These are phyloP conservation scores for Zasmidium angulare DNA, from an alignment of 2,329 filamentous ascomycete genomes.

Conservation along the genomic window DNA sequence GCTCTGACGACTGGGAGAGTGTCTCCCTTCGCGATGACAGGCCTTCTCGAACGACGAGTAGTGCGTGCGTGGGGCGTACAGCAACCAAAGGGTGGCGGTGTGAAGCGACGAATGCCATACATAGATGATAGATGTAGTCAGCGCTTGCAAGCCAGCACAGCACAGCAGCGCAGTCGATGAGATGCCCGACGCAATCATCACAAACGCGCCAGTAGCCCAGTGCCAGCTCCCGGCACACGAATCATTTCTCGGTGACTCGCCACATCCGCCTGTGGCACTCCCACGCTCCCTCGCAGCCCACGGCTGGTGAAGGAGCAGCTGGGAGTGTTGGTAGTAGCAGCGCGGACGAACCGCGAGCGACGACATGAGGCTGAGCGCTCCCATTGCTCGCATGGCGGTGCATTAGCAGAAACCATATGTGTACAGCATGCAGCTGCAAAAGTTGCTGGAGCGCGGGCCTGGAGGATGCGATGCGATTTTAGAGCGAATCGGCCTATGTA, in stretches of 20 bases:
- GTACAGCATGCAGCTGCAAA: background rate
- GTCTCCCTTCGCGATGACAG: background rate
- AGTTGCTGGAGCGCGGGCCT: background rate
- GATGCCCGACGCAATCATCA: too few relatives aligned
- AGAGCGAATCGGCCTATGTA: too few relatives aligned
- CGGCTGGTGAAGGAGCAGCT: background rate
- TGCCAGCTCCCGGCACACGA: too few relatives aligned
- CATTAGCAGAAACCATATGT: background rate
- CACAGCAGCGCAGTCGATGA: too few relatives aligned
- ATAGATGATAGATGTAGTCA: too few relatives aligned
- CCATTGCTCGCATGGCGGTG: background rate
- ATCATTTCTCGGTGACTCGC: background rate
- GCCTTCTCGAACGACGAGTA: too few relatives aligned
- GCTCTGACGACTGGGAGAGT: background rate
- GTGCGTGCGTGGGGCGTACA: too few relatives aligned
- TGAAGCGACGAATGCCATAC: too few relatives aligned
- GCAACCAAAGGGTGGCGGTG: too few relatives aligned
- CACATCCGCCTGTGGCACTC: background rate
- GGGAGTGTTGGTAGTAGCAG: background rate
- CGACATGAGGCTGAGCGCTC: background rate
- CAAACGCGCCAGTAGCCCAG: too few relatives aligned
- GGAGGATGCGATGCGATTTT: too few relatives aligned
- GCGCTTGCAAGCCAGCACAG: too few relatives aligned
- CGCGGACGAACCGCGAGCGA: background rate
- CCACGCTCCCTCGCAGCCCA: background rate